Base-by-base conservation (phyloP, 352 stramenopile species). In the Phytophthora foliorum region DNA sequence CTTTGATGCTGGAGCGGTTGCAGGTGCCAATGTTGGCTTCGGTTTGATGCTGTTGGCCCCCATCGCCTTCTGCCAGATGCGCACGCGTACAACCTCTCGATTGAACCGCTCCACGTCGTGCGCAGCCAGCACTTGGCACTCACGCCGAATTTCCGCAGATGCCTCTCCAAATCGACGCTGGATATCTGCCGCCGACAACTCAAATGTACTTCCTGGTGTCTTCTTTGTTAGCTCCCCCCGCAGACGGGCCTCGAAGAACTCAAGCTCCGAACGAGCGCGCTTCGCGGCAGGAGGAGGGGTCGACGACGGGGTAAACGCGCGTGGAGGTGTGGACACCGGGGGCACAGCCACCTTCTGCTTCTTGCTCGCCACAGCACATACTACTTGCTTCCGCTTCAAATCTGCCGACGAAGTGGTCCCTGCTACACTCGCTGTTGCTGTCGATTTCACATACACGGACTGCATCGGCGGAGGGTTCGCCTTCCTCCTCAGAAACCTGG, bases 11-110 rank as follows among this genome's bases (percentile, higher is more conserved):
- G 42, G 0, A 49, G 42, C 17, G 39, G 39, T 16, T 22, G n/a
- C 32, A 41, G 17, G 39, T 2, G 36, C 3, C 46, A 50, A 25
- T 22, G 39, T 38, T 45, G 55, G 36, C 29, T 54, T 56, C 25
- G 61, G 45, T 38, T 50, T 41, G 11, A 29, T 39, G 32, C 19
- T 60, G n/a, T 16, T 50, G 13, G 34, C 14, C 6, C 62, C 67
- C 57, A 78, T 81, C 8, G 83, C 77, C 39, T 90, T 92, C 48
- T 90, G 73, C 79, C 81, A 88, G 31, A 90, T 77, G n/a, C 80
- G 78, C 8, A 72, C 59, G 14, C 84, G 84, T 24, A 92, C 67
- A 31, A 84, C 75, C 48, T 90, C 81, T 41, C 80, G 80, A 39
- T 92, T 84, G 55, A 82, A 92, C 16, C 84, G 81, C 27, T 89